Conservation (phyloP, 441 rosid species). For the Gossypium schwendimanii region DNA sequence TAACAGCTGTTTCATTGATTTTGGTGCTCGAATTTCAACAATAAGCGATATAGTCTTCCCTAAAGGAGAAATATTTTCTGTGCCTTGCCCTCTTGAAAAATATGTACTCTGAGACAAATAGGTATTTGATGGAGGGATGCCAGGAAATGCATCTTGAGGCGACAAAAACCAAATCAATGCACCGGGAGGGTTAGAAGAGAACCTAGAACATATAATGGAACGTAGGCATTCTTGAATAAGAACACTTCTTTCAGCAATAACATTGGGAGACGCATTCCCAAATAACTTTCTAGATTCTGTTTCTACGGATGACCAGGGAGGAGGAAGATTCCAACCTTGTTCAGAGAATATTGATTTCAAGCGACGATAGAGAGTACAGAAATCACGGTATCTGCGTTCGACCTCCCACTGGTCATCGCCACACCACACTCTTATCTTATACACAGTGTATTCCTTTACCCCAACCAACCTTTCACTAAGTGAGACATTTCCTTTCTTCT, state of each 20-base stretch:
- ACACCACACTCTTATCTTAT: constrained; percentile 69
- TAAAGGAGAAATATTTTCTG: constrained; percentile 40
- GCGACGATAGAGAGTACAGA: constrained; percentile 69
- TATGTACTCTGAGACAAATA: constrained; percentile 29
- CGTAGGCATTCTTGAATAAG: constrained; percentile 79
- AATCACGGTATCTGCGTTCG: constrained; percentile 92
- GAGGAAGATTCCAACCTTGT: constrained; percentile 79
- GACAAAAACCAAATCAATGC: constrained; percentile 67
- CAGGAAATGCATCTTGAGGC: constrained; percentile 53
- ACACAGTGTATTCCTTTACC: constrained; percentile 83
- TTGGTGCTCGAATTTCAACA: constrained; percentile 62
- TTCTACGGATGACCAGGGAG: constrained; percentile 79
- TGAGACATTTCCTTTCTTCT: constrained; percentile 86
- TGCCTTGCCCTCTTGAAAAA: constrained; percentile 27
- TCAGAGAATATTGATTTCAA: constrained; percentile 66
- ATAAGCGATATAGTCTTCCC: constrained; percentile 86
- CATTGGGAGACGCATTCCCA: constrained; percentile 77
- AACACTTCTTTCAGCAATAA: constrained; percentile 73
- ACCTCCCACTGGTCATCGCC: constrained; percentile 83
- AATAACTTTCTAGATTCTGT: constrained; percentile 77
- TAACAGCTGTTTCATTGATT: constrained; percentile 63
- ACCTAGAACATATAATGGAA: constrained; percentile 60
- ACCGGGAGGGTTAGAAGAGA: constrained; percentile 50
- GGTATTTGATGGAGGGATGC: constrained; percentile 38
- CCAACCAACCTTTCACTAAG: constrained; percentile 93